Evolutionary conservation across 2,329 filamentous ascomycete species (phyloP), one percentile per base, ranked within the genome.

Genomic region (Nannizziopsis barbatae): DNA sequence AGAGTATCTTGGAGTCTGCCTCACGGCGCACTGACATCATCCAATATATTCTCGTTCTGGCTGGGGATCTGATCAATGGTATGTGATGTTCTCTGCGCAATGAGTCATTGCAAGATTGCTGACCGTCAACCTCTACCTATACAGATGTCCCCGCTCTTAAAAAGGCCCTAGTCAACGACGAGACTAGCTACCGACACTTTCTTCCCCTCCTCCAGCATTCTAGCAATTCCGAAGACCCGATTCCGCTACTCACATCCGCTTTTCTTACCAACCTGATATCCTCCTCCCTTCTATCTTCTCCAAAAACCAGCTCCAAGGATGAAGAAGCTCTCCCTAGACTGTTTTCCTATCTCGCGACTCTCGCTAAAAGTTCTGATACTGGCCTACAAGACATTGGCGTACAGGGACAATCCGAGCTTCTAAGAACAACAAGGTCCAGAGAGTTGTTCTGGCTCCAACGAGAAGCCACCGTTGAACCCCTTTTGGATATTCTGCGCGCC

Each of bases 381-480:
- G 87, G 87, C 35, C 75, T 94, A 49, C 92, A 98, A 68, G 92
- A 98, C 62, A 95, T 96, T 62, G 90, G 88, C 20, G 88, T 96
- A 10, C 86, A 92, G 61, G 80, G 90, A 62, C 93, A 90, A 68
- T 95, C 92, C 32, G 76, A 84, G 15, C 73, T 98, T 30, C 74
- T 98, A 30, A 82, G 87, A 52, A 86, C 81, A 35, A 77, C 74
- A 52, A 79, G 79, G 50, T 79, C 88, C 2, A 79, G 92, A 55
- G 75, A 82, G 56, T 75, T 92, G 49, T 96, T 96, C 70, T 98
- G 92, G 92, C 79, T 84, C 54, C 86, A 95, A 66, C 78, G 86
- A 58, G 81, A 81, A 62, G 86, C 95, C 70, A 95, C 89, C 0
- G 62, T 95, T 33, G 75, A 75, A 40, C 90, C 92, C 7, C 71